Evolutionary conservation across 371 early-diverging fungal species (phyloP), one percentile per base, ranked within the genome.

Genomic region (Umbelopsis sp.): DNA sequence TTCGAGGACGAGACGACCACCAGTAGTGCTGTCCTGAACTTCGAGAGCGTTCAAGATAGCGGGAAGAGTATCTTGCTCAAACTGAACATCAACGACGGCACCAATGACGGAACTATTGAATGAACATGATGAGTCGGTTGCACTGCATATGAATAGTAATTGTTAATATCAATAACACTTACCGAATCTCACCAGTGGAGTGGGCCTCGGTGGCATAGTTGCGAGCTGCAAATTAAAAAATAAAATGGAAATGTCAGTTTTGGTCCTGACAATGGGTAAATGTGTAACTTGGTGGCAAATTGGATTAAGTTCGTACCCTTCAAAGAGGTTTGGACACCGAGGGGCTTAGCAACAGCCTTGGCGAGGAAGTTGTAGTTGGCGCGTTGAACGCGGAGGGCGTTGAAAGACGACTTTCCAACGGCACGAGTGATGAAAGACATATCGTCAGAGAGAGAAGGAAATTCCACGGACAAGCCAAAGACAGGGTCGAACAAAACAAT

Each of bases 41-140:
- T 98, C 98, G 46, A 97, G 91, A 65, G 97, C 97, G 90, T 98
- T 98, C 77, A 97, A 89, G 81, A 97, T 97, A 68, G 96, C 90
- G 63, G 97, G 98, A 63, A 97, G 90, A 80, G 85, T 89, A 53
- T 94, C 94, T 78, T 93, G 87, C 72, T 94, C 95, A 83, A 97
- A 97, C 86, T 97, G 97, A 65, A 98, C 98, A 76, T 98, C 97
- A 74, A 98, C 98, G 79, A 98, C 97, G 87, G 98, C 97, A 89
- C 98, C 98, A 85, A 98, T 98, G 74, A 98, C 75, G 52, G 75
- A 77, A 70, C 77, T 79, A 68, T 22, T 25, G 52, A 6, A 20
- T 20, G 50, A 53, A 51, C 52, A 10, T 38, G 38, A 38, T 38
- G n/a, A n/a, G 10, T 64, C 14, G 32, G 57, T 29, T 25, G 57